Base-by-base conservation (phyloP, 177 flowering plant genomes). In the Vitis hybrid region DNA sequence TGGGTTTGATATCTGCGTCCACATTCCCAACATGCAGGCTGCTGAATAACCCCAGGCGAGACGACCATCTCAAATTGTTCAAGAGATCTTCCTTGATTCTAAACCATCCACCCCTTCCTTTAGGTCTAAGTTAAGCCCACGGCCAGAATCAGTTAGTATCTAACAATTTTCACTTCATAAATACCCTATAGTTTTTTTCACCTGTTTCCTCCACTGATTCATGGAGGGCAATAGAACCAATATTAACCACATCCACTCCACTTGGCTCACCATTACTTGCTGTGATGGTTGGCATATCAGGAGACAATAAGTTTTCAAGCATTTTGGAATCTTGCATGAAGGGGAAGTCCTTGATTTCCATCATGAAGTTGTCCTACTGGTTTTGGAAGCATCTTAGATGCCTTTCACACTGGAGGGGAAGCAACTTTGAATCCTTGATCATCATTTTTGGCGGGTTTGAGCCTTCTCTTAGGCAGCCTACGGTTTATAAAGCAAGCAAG, bases 401-500 rank as follows among this genome's bases (percentile, higher is more conserved):
- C n/a, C 18, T 54, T 13, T 13, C 17, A 7, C 7, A 7, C 45
- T 39, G 45, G 45, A 39, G 45, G 45, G 45, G 45, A 26, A 39
- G 45, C 6, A 39, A 39, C 45, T 7, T 39, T 39, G 7, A 7
- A 7, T 39, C 45, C 64, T 52, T 51, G 52, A 63, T 61, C 34
- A 5, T 56, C 71, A 51, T 18, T 61, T 17, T 60, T 59, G 21
- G 39, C 34, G 57, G 7, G 57, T 51, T 56, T 11, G 51, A 51
- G 67, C 51, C 12, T 69, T 69, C 55, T 70, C 50, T 69, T 78
- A 60, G 60, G 65, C 18, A 52, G 12, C 45, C 61, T 75, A 32
- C 45, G 52, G 50, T 23, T 9, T 13, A 79, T 59, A 48, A 79
- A 55, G 19, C 69, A 73, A 52, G 80, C 80, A 67, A 79, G 80